These are phyloP conservation scores for Russula brevipes DNA, from an alignment of 768 basidiomycete species.

Conservation along the genomic window DNA sequence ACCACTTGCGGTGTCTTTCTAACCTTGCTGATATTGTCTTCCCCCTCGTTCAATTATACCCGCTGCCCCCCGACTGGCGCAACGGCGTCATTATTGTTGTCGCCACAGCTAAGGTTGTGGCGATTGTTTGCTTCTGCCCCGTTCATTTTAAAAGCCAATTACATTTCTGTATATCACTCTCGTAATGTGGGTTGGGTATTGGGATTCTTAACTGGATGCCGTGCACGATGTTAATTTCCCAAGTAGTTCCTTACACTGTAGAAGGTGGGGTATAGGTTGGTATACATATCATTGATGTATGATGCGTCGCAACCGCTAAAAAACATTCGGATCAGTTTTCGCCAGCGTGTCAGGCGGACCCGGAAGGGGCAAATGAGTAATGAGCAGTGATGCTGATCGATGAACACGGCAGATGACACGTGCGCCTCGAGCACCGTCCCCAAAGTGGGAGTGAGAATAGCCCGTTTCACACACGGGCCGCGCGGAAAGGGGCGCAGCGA, in stretches of 20 bases:
- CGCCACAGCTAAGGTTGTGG: background rate
- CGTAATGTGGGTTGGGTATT: background rate
- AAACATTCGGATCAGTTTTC: background rate
- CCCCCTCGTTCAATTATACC: background rate
- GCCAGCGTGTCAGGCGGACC: too few relatives aligned
- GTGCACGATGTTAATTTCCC: background rate
- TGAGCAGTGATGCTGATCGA: background rate
- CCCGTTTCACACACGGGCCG: conserved; percentile 5
- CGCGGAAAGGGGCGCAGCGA: too few relatives aligned
- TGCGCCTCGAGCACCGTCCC: too few relatives aligned
- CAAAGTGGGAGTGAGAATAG: background rate
- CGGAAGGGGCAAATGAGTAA: background rate
- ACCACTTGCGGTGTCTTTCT: background rate
- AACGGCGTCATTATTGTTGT: conserved; percentile 7
- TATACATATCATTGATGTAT: conserved; percentile 9
- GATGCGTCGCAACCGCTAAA: background rate
- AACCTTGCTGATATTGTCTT: background rate
- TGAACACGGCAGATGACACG: background rate
- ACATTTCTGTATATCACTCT: conserved; percentile 10
- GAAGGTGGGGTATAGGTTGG: background rate
- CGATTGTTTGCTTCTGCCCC: background rate
- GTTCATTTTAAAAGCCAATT: background rate
- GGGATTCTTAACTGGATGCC: background rate
- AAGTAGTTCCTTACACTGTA: too few relatives aligned
- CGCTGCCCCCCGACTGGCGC: background rate